These are phyloP conservation scores for Cyphellophora europaea DNA, from an alignment of 2,329 filamentous ascomycete species.

Conservation along the genomic window DNA sequence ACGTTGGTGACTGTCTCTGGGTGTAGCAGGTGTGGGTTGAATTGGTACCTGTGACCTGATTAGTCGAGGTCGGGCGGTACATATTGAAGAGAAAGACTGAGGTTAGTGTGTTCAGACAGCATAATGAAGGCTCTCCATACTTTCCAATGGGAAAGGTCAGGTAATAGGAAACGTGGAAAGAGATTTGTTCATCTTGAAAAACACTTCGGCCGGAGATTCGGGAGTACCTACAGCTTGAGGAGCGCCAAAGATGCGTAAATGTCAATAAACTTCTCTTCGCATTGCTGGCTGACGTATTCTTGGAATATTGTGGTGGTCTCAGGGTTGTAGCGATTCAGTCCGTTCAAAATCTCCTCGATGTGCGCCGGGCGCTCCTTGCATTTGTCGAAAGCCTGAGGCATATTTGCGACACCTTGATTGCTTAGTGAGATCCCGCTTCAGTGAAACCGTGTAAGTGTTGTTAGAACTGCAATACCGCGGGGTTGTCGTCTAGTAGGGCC, in stretches of 20 bases:
- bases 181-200: constrained; percentile 63
- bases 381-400: constrained; percentile 60
- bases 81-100: neutral
- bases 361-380: constrained; percentile 85
- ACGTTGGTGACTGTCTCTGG: constrained; percentile 98
- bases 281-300: constrained; percentile 89
- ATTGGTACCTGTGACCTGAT: constrained; percentile 70
- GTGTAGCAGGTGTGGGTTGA: constrained; percentile 96
- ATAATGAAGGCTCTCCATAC: constrained; percentile 53
- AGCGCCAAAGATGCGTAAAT: constrained; percentile 94
- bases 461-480: too few species aligned
- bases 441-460: too few species aligned
- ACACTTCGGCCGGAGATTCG: neutral
- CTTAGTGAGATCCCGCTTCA: too few species aligned
- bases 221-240: constrained; percentile 71
- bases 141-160: constrained; percentile 53
- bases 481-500: too few species aligned
- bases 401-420: too few species aligned
- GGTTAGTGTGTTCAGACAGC: neutral
- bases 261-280: constrained; percentile 88
- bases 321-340: constrained; percentile 96
- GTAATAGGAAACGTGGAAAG: constrained; percentile 96
- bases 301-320: constrained; percentile 91
- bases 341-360: constrained; percentile 89
- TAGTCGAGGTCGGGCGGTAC: constrained; percentile 7